A percentile compares a stretch with the other conserved stretches of the same genome.
Conservation (phyloP, 148 eudicot species). For the Cornus florida region DNA sequence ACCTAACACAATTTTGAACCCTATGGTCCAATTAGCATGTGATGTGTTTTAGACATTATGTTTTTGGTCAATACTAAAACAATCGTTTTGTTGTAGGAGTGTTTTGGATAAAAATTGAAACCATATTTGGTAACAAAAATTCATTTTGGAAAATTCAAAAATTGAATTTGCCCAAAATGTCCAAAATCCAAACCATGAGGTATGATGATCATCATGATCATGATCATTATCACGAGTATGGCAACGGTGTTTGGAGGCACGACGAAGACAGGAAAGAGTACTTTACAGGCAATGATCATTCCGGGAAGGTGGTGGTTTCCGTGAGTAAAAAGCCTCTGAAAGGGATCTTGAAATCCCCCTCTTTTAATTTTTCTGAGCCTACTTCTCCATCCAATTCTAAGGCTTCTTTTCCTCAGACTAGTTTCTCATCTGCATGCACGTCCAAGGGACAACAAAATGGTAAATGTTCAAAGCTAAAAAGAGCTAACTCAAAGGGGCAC, state of each 20-base stretch:
- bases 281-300: neutral
- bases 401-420: constrained; percentile 9
- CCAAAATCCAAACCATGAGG: neutral
- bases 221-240: no score
- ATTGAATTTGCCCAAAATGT: constrained; percentile 24
- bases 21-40: no score
- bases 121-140: no score
- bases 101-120: no score
- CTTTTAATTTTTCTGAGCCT: constrained; percentile 5
- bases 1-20: no score
- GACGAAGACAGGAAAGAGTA: neutral
- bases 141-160: neutral
- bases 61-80: no score
- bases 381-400: neutral
- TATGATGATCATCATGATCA: no score
- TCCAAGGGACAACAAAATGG: constrained; percentile 12
- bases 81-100: no score
- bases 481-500: constrained; percentile 16
- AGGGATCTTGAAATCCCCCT: constrained; percentile 42
- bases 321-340: constrained; percentile 20
- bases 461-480: neutral
- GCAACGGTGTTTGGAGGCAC: neutral
- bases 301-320: neutral
- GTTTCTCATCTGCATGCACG: neutral
- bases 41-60: no score